These are phyloP conservation scores for Leccinellum luteum DNA, from an alignment of 768 basidiomycete genomes.

Conservation along the genomic window DNA sequence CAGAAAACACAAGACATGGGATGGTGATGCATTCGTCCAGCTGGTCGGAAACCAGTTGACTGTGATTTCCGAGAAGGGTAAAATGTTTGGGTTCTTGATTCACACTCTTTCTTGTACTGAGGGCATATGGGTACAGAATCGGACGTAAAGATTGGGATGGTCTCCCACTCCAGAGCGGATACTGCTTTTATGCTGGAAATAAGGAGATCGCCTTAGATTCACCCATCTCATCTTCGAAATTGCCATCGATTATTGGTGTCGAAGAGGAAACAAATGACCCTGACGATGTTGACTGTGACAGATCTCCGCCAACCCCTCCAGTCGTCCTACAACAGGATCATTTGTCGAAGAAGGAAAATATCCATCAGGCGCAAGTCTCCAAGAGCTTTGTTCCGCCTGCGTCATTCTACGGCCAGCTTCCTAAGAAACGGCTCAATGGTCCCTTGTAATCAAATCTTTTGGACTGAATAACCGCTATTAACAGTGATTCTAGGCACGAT, in stretches of 20 bases:
- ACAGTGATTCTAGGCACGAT: slow-evolving; percentile 55
- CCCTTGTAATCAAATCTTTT: slow-evolving; percentile 18
- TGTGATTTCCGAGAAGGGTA: slow-evolving; percentile 69
- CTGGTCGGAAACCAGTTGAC: slow-evolving; percentile 48
- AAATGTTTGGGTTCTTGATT: slow-evolving; percentile 44
- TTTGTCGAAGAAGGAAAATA: slow-evolving; percentile 21
- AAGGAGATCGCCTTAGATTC: slow-evolving; percentile 63
- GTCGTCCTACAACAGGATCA: slow-evolving; percentile 1
- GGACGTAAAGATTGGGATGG: slow-evolving; percentile 64
- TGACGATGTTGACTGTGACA: slow-evolving; percentile 14
- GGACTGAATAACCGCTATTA: neutral
- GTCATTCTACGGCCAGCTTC: slow-evolving; percentile 57
- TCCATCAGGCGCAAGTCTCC: slow-evolving; percentile 9
- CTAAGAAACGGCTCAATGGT: slow-evolving; percentile 27
- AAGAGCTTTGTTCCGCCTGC: slow-evolving; percentile 48
- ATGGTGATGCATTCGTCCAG: slow-evolving; percentile 69
- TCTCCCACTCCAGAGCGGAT: slow-evolving; percentile 40
- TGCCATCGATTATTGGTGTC: slow-evolving; percentile 44
- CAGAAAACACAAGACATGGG: slow-evolving; percentile 87
- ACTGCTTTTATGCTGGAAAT: slow-evolving; percentile 47
- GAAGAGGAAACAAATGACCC: slow-evolving; percentile 28
- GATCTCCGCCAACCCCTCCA: slow-evolving; percentile 15
- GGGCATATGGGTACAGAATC: slow-evolving; percentile 40
- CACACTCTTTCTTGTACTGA: slow-evolving; percentile 6
- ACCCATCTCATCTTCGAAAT: slow-evolving; percentile 46